Evolutionary conservation across 139 green algal genomes (phyloP).

Genomic region (Volvox africanus): DNA sequence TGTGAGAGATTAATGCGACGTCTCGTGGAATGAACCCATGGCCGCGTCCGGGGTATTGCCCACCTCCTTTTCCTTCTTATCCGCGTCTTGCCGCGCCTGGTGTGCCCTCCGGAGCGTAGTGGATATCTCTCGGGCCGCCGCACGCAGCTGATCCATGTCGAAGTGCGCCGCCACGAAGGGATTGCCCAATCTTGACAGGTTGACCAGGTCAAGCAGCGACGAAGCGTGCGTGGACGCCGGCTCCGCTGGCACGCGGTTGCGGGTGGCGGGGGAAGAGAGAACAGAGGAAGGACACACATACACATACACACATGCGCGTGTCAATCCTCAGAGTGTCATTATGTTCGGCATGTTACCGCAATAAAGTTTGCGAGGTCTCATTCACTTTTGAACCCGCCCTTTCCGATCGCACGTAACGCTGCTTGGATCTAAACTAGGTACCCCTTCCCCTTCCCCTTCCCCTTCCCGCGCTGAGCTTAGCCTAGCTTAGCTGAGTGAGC

Average conservation of each 20-base stretch:
- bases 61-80: neutral
- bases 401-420: too few species aligned
- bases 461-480: too few species aligned
- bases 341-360: too few species aligned
- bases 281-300: neutral
- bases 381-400: too few species aligned
- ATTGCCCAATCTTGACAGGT: conserved; percentile 23
- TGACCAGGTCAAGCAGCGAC: conserved; percentile 17
- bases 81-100: neutral
- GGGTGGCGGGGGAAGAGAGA: neutral
- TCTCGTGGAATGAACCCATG: too few species aligned
- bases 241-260: neutral
- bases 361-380: too few species aligned
- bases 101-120: neutral
- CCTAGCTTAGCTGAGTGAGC: too few species aligned
- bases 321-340: too few species aligned
- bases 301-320: too few species aligned
- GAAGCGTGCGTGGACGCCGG: neutral
- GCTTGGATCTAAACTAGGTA: too few species aligned
- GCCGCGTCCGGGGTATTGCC: neutral
- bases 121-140: neutral
- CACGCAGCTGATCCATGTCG: conserved; percentile 3
- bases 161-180: neutral
- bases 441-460: neutral
- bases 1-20: too few species aligned